Evolutionary conservation across 1,284 basidiomycete species (phyloP).

Genomic region (Ustilago lituana): DNA sequence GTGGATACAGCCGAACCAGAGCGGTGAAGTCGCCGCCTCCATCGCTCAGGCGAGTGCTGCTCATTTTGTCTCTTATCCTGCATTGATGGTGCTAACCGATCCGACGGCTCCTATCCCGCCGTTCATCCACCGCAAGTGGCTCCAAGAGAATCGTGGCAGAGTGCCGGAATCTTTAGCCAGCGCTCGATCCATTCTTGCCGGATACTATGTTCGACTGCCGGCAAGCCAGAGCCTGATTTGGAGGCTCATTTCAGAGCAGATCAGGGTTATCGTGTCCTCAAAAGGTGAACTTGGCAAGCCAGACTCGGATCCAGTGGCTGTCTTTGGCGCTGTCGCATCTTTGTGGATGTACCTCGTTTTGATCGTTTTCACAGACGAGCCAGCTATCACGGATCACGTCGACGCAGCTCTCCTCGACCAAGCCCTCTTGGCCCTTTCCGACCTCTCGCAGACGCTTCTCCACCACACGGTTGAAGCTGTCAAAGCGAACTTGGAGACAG

Average conservation of each 20-base stretch:
- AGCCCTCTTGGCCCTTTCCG: constrained; percentile 43
- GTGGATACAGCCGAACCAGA: constrained; percentile 51
- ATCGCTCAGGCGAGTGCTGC: constrained; percentile 58
- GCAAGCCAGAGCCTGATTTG: constrained; percentile 54
- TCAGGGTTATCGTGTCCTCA: constrained; percentile 15
- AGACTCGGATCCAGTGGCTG: constrained; percentile 27
- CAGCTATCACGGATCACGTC: constrained; percentile 42
- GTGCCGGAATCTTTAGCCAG: constrained; percentile 52
- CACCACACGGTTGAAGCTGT: constrained; percentile 11
- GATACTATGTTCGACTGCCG: constrained; percentile 56
- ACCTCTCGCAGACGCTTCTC: constrained; percentile 39
- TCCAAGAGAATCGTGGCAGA: constrained; percentile 46
- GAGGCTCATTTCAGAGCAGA: constrained; percentile 49
- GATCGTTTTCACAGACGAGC: constrained; percentile 53
- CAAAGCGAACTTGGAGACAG: constrained; percentile 9
- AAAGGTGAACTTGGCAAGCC: constrained; percentile 11
- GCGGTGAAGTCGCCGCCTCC: constrained; percentile 40
- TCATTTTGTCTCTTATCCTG: constrained; percentile 58
- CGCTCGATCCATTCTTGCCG: constrained; percentile 55
- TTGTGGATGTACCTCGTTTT: constrained; percentile 61
- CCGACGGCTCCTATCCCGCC: constrained; percentile 59
- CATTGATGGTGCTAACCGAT: constrained; percentile 60
- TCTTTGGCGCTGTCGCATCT: constrained; percentile 51
- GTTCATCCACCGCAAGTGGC: constrained; percentile 59
- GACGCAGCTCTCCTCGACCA: constrained; percentile 42